A percentile compares a stretch with the other conserved stretches of the same genome.
Conservation (phyloP, 2,329 filamentous ascomycete species). For the Claviceps maximensis region DNA sequence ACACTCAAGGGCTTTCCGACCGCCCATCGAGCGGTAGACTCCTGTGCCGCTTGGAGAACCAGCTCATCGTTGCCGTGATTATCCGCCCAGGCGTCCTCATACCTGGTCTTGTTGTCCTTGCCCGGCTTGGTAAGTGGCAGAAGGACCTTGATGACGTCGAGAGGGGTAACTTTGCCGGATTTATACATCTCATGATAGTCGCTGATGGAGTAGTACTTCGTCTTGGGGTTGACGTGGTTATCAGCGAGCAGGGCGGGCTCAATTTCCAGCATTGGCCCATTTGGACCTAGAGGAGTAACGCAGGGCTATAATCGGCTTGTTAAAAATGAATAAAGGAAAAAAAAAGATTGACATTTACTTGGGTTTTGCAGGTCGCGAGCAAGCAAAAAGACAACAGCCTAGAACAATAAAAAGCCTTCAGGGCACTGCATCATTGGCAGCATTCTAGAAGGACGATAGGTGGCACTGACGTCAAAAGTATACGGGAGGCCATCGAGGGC, state of each 20-base stretch:
- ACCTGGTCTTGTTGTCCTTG: conserved; percentile 37
- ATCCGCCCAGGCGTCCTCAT: conserved; percentile 62
- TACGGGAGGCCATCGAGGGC: conserved; percentile 30
- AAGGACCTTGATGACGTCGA: conserved; percentile 56
- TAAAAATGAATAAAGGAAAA: not conserved
- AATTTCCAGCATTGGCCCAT: conserved; percentile 25
- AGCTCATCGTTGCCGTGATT: conserved; percentile 42
- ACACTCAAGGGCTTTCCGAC: conserved; percentile 51
- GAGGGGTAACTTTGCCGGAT: conserved; percentile 56
- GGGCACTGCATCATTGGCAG: no score
- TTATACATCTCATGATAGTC: conserved; percentile 70
- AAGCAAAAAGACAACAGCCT: not conserved
- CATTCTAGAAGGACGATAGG: not conserved
- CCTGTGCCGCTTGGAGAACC: conserved; percentile 54
- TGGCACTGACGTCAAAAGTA: conserved; percentile 30
- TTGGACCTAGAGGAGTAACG: conserved; percentile 36
- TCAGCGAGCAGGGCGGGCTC: conserved; percentile 27
- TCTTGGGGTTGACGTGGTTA: conserved; percentile 26
- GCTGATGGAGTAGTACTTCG: conserved; percentile 52
- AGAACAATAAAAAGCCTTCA: no score
- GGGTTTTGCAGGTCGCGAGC: not conserved
- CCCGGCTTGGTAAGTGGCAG: conserved; percentile 57
- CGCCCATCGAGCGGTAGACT: conserved; percentile 60
- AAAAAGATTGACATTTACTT: no score
- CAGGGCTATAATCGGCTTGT: conserved; percentile 29